phyloP scores from a whole-genome alignment of 192 early-diverging fungal species.

The Coemansia sp. region DNA sequence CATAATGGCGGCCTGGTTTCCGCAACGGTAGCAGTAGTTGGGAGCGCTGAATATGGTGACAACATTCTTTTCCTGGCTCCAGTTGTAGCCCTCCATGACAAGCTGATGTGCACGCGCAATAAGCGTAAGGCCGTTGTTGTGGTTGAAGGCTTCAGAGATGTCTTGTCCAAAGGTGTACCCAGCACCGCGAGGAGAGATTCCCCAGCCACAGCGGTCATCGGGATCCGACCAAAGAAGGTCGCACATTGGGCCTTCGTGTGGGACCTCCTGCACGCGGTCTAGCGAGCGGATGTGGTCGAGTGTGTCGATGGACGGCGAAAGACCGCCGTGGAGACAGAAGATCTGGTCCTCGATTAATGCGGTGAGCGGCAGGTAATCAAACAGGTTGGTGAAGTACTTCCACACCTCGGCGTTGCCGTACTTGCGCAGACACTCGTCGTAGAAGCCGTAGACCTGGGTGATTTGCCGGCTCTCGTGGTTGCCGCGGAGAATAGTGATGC shows the following conservation, averaged over 20 bases:
- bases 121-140: constrained; percentile 96
- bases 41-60: constrained; percentile 99
- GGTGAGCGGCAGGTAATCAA: constrained; percentile 95
- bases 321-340: constrained; percentile 98
- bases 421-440: constrained; percentile 98
- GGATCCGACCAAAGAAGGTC: constrained; percentile 89
- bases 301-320: constrained; percentile 93
- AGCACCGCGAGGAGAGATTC: constrained; percentile 83
- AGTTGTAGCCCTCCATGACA: constrained; percentile 98
- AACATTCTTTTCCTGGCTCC: constrained; percentile 97
- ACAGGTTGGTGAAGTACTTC: constrained; percentile 96
- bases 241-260: constrained; percentile 87
- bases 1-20: constrained; percentile 99
- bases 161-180: constrained; percentile 91
- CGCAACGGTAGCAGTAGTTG: constrained; percentile 99
- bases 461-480: constrained; percentile 99
- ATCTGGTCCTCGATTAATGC: constrained; percentile 97
- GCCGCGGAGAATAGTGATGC: constrained; percentile 94
- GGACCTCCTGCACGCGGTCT: constrained; percentile 93
- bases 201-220: constrained; percentile 87
- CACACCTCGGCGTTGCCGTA: constrained; percentile 99
- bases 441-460: constrained; percentile 99
- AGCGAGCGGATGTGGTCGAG: constrained; percentile 95
- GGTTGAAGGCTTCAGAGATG: constrained; percentile 84
- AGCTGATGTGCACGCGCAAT: constrained; percentile 95